phyloP scores from a whole-genome alignment of 2,329 filamentous ascomycete genomes.

The Intubia oerlemansii region DNA sequence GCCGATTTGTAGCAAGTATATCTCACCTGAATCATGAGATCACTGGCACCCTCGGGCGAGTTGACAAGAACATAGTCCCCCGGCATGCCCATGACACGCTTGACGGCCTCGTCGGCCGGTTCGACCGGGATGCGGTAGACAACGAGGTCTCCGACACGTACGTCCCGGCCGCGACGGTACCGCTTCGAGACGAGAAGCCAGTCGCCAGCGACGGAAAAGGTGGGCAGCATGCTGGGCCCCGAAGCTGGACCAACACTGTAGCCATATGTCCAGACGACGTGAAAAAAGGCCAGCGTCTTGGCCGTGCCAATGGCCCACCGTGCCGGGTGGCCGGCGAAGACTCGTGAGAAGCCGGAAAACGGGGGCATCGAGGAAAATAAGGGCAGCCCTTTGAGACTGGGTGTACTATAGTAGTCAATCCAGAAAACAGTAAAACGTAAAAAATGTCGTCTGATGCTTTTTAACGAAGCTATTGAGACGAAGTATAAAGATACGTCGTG shows the following conservation, averaged over 20 bases:
- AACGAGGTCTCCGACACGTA: constrained; percentile 66
- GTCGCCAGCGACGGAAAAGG: constrained; percentile 46
- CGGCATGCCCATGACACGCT: constrained; percentile 58
- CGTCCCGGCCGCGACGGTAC: constrained; percentile 43
- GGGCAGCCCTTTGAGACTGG: not conserved
- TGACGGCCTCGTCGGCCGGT: constrained; percentile 39
- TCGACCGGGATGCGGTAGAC: constrained; percentile 55
- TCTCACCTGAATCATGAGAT: constrained; percentile 43
- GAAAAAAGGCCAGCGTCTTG: constrained; percentile 24
- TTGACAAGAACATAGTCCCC: constrained; percentile 55
- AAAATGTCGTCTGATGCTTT: not conserved
- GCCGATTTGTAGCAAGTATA: not conserved
- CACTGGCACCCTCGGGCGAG: constrained; percentile 28
- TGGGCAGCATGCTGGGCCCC: constrained; percentile 81
- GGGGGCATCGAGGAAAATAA: constrained; percentile 10
- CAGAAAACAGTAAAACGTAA: not conserved
- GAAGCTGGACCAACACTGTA: constrained; percentile 35
- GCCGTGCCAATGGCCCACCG: constrained; percentile 21
- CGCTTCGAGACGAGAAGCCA: constrained; percentile 45
- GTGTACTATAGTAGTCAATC: not conserved
- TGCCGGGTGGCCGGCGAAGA: constrained; percentile 18
- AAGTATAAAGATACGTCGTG: too few relatives aligned
- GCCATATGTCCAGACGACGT: constrained; percentile 37
- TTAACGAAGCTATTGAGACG: too few relatives aligned
- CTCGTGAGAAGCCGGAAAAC: constrained; percentile 5